Base-by-base conservation (phyloP, 495 filamentous ascomycete species). In the Tuber aestivum region DNA sequence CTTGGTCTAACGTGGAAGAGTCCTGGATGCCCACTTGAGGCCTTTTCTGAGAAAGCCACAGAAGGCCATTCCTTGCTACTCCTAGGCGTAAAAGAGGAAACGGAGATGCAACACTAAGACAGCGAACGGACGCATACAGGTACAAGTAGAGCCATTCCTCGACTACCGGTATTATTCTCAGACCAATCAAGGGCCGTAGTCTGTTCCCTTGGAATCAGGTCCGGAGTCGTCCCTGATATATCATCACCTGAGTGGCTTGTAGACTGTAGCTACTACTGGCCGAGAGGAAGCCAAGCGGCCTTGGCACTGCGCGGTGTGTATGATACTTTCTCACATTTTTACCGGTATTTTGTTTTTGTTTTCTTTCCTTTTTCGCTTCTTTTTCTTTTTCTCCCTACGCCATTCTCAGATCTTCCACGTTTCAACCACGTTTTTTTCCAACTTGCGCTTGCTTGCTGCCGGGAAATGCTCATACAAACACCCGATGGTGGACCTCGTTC, bases 381-480 rank as follows among this genome's bases (percentile, higher is more conserved):
- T 61, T 61, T 12, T 35, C n/a, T 35, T 65, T 35, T 65, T 35
- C 3, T 16, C 35, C 32, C 16, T 65, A 35, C 56, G 56, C 56
- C 56, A 65, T 65, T 65, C 32, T 65, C 56, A 65, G 56, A 65
- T 65, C 56, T 27, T 65, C 56, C 56, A 65, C 56, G 56, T 65
- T 65, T 65, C 56, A 32, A 32, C 56, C 56, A 65, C 56, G 56
- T 65, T 65, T 65, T 61, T 65, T 65, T 65, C 27, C 56, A 32
- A 27, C 56, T 65, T 32, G n/a, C n/a, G 56, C 56, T 35, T 35
- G 56, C 56, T 20, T 35, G 27, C 27, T 65, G 56, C 56, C 56
- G 56, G 27, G 56, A 65, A 65, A 35, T 65, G n/a, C n/a, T 61
- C 50, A n/a, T 27, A 65, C 56, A 65, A 35, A 45, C 18, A 18